Evolutionary conservation across 768 basidiomycete species (phyloP), one percentile per base, ranked within the genome.

Genomic region (Podaxis sp.): DNA sequence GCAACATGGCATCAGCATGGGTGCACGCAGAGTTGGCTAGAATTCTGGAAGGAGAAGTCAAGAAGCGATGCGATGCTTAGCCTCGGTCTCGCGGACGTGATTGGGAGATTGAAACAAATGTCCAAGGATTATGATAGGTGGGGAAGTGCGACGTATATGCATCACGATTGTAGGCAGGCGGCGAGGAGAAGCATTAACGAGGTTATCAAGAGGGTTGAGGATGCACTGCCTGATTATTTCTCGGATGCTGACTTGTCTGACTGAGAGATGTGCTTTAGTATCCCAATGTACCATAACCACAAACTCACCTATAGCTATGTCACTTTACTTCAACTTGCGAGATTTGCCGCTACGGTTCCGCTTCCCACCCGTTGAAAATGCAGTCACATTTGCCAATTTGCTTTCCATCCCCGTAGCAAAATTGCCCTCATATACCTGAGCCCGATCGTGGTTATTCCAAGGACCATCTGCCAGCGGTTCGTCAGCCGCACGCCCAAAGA

Each of bases 11-110:
- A 88, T 66, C 87, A 88, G 65, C 84, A 86, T 59, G 81, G 83
- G 18, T 91, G 89, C 64, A 82, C 79, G 23, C 87, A 88, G 70
- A 83, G 83, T 58, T 91, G 89, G 88, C 68, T 82, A 10, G 89
- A 90, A 55, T 91, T 90, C 68, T 91, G 89, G 89, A 88, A 87
- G 71, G 88, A 90, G 65, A 88, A 87, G 71, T 83, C 85, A 27
- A 79, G 78, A 66, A 76, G 81, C 48, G 89, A 90, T 37, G 69
- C 77, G 2, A 82, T 90, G 28, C 76, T 90, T 36, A 71, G 74
- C 13, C 76, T 87, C 4, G 86, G 83, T 6, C 71, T 83, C 1
- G 85, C 87, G 35, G 87, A 91, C 67, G 86, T 90, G 36, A 69
- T 88, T 4, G 90, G 89, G 37, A 79, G 85, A 61, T 69, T 91